Base-by-base conservation (phyloP, 1,139 yeast genomes). In the Zygoascus hellenicus region DNA sequence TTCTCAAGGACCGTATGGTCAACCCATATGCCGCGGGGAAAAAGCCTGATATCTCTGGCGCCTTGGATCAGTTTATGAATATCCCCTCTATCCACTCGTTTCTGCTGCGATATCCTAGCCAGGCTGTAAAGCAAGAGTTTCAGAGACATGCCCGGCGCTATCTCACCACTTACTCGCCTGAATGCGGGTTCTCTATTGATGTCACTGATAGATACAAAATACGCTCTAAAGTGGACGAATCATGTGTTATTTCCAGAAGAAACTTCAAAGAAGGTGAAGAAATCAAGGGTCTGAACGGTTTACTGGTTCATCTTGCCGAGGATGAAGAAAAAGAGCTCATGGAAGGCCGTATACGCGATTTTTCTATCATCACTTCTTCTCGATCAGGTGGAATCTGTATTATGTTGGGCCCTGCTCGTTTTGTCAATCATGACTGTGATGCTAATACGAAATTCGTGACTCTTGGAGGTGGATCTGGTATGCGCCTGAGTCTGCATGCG, bases 321-420 rank as follows among this genome's bases (percentile, higher is more conserved):
- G 64, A 58, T 9, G 72, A 67, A 30, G 67, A 69, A 41, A 60
- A 56, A 9, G 55, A 57, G 34, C 48, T 63, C 16, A 59, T 60
- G 34, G 55, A 54, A 26, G 60, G 62, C 34, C 48, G 57, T 28
- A 59, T 58, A 31, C 56, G 59, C 30, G 76, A 73, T 51, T 72
- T 74, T 54, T 69, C 74, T 36, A 67, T 74, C 32, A 65, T 74
- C 37, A 63, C 68, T 46, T 63, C 73, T 2, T 61, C 68, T 19
- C 50, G 69, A 3, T 54, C 61, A 33, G 63, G 63, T 5, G 58
- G 58, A 11, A 62, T 69, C 33, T 67, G 73, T 47, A 57, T 74
- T 22, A 69, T 74, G 74, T 61, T 74, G 36, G 78, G 78, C 0
- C 78, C 78, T 0, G 69, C 73, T 4, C 58, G 78, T 30, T 74